Conservation (phyloP, 2,329 filamentous ascomycete species). For the Talaromyces sp. region DNA sequence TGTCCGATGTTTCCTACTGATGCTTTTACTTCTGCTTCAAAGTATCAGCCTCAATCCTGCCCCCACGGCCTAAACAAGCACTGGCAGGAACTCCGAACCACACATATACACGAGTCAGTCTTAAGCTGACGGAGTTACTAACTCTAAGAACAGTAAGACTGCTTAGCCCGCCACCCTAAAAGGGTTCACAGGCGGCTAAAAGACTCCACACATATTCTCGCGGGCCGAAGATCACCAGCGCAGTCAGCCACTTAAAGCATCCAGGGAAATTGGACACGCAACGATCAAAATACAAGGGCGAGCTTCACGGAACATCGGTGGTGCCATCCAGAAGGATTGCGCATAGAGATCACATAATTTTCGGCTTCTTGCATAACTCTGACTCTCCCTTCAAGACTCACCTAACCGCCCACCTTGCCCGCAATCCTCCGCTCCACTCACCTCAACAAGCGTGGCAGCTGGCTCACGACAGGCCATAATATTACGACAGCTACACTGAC, state of each 20-base stretch:
- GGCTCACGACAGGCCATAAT: neutral
- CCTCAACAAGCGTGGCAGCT: neutral
- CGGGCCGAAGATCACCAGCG: conserved; percentile 1
- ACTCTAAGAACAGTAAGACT: neutral
- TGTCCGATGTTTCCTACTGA: neutral
- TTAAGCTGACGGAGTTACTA: conserved; percentile 5
- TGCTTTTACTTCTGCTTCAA: neutral
- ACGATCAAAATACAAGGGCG: neutral
- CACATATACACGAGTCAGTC: neutral
- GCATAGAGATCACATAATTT: neutral
- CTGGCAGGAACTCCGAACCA: neutral
- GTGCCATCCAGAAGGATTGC: neutral
- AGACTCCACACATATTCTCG: conserved; percentile 7
- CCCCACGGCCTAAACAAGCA: neutral
- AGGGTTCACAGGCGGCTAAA: conserved; percentile 9
- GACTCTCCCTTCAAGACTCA: neutral
- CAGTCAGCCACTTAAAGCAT: neutral
- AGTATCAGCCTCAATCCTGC: neutral
- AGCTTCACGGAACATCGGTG: neutral
- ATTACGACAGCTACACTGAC: neutral
- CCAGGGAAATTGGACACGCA: neutral
- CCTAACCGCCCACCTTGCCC: neutral
- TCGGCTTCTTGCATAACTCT: neutral
- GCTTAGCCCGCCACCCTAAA: neutral
- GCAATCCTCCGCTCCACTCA: neutral